Conservation (phyloP, 2,329 filamentous ascomycete genomes). For the Aspergillus luchuensis region DNA sequence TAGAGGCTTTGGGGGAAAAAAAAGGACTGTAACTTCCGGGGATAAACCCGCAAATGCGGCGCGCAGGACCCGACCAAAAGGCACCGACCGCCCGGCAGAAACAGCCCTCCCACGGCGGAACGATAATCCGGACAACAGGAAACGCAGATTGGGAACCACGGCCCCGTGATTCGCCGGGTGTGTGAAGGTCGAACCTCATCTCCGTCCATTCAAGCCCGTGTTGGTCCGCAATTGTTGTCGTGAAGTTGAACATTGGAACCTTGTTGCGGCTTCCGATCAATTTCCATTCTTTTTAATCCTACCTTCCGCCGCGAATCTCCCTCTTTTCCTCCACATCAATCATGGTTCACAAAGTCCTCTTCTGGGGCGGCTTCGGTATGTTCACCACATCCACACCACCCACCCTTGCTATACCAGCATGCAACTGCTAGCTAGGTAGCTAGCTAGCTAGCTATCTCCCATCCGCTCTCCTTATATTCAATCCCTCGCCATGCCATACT, state of each 20-base stretch:
- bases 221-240: not conserved
- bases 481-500: not conserved
- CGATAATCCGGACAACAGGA: too few species aligned
- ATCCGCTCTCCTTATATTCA: too few species aligned
- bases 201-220: constrained; percentile 14
- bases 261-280: constrained; percentile 5
- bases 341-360: constrained; percentile 56
- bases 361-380: constrained; percentile 79
- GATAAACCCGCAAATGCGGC: too few species aligned
- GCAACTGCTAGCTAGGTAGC: too few species aligned
- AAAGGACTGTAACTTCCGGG: too few species aligned
- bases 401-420: too few species aligned
- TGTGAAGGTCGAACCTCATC: constrained; percentile 21
- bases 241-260: constrained; percentile 19
- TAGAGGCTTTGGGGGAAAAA: not conserved
- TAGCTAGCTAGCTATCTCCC: too few species aligned
- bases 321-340: constrained; percentile 16
- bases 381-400: constrained; percentile 20
- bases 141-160: constrained; percentile 35
- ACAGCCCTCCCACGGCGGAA: too few species aligned
- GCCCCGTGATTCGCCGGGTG: constrained; percentile 38
- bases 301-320: constrained; percentile 17
- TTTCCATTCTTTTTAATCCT: not conserved
- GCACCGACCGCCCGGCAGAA: constrained; percentile 1
- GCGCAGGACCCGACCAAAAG: too few species aligned